Conservation (phyloP, 2,329 filamentous ascomycete genomes). For the Verticillium dahliae region DNA sequence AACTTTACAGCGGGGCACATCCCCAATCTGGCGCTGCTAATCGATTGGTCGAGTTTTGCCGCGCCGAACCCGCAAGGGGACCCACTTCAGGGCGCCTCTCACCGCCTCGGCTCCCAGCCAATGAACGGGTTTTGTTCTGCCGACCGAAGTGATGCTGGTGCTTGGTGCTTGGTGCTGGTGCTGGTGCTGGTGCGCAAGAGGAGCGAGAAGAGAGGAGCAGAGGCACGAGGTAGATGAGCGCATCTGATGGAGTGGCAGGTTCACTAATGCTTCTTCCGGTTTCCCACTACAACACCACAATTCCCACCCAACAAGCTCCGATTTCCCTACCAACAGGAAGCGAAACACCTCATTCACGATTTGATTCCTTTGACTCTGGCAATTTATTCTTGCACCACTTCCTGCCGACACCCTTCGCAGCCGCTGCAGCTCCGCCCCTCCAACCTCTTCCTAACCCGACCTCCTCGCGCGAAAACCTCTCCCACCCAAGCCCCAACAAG, state of each 20-base stretch:
- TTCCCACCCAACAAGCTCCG: neutral
- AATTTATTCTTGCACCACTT: neutral
- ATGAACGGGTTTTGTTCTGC: slow-evolving; percentile 12
- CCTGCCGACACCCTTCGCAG: neutral
- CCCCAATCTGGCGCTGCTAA: neutral
- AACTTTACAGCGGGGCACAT: slow-evolving; percentile 12
- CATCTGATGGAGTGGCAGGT: slow-evolving; percentile 12
- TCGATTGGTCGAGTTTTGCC: slow-evolving; percentile 5
- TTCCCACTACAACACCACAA: slow-evolving; percentile 7
- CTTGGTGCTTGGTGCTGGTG: slow-evolving; percentile 1
- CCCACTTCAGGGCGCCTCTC: slow-evolving; percentile 10
- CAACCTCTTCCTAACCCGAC: neutral
- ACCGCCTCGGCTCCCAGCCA: slow-evolving; percentile 10
- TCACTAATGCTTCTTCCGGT: slow-evolving; percentile 12
- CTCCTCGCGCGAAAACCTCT: neutral
- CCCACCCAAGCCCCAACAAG: neutral
- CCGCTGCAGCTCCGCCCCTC: neutral
- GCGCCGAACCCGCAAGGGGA: slow-evolving; percentile 3
- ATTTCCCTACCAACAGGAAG: neutral
- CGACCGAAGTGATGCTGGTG: slow-evolving; percentile 6
- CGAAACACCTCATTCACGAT: neutral
- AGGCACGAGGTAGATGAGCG: slow-evolving; percentile 11
- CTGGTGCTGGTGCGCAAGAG: slow-evolving; percentile 9
- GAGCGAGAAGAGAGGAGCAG: slow-evolving; percentile 8
- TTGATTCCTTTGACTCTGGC: neutral